Conservation (phyloP, 1,139 yeast species). For the Suhomyces bribrorum region DNA sequence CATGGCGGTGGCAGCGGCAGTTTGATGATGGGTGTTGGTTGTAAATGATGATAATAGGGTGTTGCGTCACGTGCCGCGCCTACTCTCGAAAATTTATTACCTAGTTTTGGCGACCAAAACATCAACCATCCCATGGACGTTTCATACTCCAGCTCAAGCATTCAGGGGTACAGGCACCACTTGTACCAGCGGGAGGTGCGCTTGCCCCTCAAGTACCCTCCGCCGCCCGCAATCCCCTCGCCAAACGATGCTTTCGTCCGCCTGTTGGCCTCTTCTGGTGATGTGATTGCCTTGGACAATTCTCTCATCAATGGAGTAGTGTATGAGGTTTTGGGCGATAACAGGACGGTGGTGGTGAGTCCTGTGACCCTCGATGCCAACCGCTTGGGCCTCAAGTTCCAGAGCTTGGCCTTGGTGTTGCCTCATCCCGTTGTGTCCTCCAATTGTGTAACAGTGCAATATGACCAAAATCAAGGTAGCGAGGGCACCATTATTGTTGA, state of each 20-base stretch:
- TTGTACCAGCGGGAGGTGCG: conserved; percentile 23
- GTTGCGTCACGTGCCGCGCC: conserved; percentile 3
- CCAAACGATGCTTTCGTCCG: conserved; percentile 29
- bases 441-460: conserved; percentile 24
- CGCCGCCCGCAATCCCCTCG: conserved; percentile 3
- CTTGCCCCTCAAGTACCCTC: conserved; percentile 37
- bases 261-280: conserved; percentile 26
- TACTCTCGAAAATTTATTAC: conserved; percentile 2
- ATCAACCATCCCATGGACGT: conserved; percentile 14
- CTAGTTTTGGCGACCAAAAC: conserved; percentile 4
- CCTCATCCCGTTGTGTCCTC: conserved; percentile 36
- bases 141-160: conserved; percentile 23
- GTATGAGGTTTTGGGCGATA: conserved; percentile 32
- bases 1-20: conserved; percentile 51
- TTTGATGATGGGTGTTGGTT: too few species aligned
- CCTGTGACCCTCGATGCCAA: conserved; percentile 30
- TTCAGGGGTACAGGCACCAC: conserved; percentile 28
- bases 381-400: conserved; percentile 28
- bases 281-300: conserved; percentile 23
- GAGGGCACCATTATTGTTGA: conserved; percentile 23
- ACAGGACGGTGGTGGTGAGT: conserved; percentile 30
- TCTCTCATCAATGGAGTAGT: conserved; percentile 28
- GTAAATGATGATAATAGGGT: not conserved
- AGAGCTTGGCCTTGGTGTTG: conserved; percentile 30
- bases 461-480: conserved; percentile 1